Evolutionary conservation across 1,284 basidiomycete genomes (phyloP), one percentile per base, ranked within the genome.

Genomic region (Ustilago crameri): DNA sequence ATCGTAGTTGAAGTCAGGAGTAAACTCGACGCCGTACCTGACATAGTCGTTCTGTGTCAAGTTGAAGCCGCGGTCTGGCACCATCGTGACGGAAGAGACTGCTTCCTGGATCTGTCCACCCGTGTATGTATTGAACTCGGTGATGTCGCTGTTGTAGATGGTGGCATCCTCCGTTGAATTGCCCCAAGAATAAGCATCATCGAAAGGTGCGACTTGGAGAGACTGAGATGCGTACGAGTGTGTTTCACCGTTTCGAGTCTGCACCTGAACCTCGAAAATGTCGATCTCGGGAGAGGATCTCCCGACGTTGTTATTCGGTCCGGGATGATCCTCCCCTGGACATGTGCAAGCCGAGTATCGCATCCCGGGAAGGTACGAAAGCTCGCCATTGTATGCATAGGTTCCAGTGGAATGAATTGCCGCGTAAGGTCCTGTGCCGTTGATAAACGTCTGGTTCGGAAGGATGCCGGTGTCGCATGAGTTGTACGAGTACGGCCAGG

Each of bases 191-290:
- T 80, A 81, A 18, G 62, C 63, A 22, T 68, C 54, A 53, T 82
- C 80, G 47, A 82, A 84, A 10, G 83, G 83, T 1, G 81, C 83
- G 22, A 79, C 64, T 57, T 84, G 82, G 35, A 79, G 67, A n/a
- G 82, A 82, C 62, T 79, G 71, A 62, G 80, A 83, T 3, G 77
- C 81, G 34, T 67, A 73, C 27, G 75, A 74, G 30, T 62, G 65
- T 12, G 34, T 37, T 18, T n/a, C 66, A 40, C 79, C 82, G 14
- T 61, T 40, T 37, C 68, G 61, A 20, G 32, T 79, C 89, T 89
- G 84, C 87, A 85, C 86, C 72, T 89, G 87, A 5, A 80, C 77
- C 59, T 84, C 82, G 47, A 82, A 74, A 20, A 84, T 74, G 46
- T 84, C 83, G 34, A 84, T 62, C 61, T 84, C 83, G 8, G 83